A percentile compares a stretch with the other conserved stretches of the same genome.
These are phyloP conservation scores for Microsporum canis DNA, from an alignment of 2,329 filamentous ascomycete species.

Conservation along the genomic window DNA sequence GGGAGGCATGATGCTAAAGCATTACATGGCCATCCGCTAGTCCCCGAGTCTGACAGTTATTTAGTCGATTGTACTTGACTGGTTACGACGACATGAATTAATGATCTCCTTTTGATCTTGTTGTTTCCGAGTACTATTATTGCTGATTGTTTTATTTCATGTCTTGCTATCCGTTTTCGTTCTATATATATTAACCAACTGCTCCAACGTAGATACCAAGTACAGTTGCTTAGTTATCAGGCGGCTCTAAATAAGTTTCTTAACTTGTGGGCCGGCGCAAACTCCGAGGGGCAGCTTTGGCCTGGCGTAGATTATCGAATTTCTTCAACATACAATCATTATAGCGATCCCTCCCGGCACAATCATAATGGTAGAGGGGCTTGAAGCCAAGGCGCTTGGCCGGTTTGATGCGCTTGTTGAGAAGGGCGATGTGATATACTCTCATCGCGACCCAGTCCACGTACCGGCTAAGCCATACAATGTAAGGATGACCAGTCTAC, in stretches of 20 bases:
- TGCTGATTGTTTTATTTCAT: not conserved
- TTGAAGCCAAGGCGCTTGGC: constrained; percentile 11
- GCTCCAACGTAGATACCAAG: not conserved
- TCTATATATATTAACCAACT: not conserved
- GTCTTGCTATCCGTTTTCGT: not conserved
- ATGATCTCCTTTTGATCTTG: too few species aligned
- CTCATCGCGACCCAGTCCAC: constrained; percentile 10
- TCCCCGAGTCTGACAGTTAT: not conserved
- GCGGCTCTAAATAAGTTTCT: not conserved
- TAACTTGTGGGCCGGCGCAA: not conserved
- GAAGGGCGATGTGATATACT: constrained; percentile 13
- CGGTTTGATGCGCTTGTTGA: constrained; percentile 17
- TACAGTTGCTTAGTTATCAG: not conserved
- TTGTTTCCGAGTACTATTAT: not conserved
- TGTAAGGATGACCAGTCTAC: constrained; percentile 9
- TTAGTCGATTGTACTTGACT: too few species aligned
- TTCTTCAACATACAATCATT: not conserved
- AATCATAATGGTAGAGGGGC: constrained; percentile 9
- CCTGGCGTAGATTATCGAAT: not conserved
- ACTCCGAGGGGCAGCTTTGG: not conserved
- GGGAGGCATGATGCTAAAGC: not conserved
- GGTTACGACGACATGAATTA: too few species aligned
- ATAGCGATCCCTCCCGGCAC: not conserved
- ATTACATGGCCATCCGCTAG: too few species aligned
- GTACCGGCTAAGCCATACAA: constrained; percentile 15